A percentile compares a stretch with the other conserved stretches of the same genome.
These are phyloP conservation scores for Ceratocystis colombiana DNA, from an alignment of 2,329 filamentous ascomycete genomes.

Conservation along the genomic window DNA sequence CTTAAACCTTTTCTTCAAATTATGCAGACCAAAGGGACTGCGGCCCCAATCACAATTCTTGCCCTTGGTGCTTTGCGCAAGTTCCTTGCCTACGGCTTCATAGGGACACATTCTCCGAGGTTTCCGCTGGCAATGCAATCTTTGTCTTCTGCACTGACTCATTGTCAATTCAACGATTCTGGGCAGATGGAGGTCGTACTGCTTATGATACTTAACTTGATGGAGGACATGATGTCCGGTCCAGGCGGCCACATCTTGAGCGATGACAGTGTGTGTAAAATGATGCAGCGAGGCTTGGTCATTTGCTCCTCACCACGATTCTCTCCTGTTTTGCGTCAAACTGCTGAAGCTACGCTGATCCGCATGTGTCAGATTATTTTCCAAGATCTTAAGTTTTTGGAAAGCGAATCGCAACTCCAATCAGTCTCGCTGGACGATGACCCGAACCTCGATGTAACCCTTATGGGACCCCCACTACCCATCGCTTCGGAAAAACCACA, in stretches of 20 bases:
- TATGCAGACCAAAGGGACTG: constrained; percentile 90
- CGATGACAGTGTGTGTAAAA: constrained; percentile 96
- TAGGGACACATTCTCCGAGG: constrained; percentile 72
- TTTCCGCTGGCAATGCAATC: constrained; percentile 89
- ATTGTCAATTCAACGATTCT: constrained; percentile 93
- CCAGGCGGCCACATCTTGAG: constrained; percentile 88
- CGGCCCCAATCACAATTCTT: constrained; percentile 89
- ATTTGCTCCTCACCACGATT: constrained; percentile 93
- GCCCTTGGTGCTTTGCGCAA: constrained; percentile 90
- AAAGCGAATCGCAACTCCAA: constrained; percentile 62
- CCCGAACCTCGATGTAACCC: constrained; percentile 62
- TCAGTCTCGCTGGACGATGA: constrained; percentile 56
- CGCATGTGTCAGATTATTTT: constrained; percentile 99
- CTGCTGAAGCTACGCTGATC: constrained; percentile 94
- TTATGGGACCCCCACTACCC: constrained; percentile 51
- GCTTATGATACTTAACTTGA: constrained; percentile 85
- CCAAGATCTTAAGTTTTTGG: constrained; percentile 77
- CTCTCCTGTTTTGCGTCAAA: constrained; percentile 79
- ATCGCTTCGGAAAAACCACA: constrained; percentile 4
- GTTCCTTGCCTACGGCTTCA: constrained; percentile 90
- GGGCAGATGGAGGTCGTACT: constrained; percentile 92
- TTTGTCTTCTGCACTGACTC: constrained; percentile 86
- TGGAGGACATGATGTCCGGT: constrained; percentile 96
- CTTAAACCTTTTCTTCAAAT: constrained; percentile 93
- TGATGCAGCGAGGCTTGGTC: constrained; percentile 96